Percentiles rank a stretch among this genome's conserved stretches.
These are phyloP conservation scores for Salix arbutifolia DNA, from an alignment of 345 rosid genomes.

Conservation along the genomic window DNA sequence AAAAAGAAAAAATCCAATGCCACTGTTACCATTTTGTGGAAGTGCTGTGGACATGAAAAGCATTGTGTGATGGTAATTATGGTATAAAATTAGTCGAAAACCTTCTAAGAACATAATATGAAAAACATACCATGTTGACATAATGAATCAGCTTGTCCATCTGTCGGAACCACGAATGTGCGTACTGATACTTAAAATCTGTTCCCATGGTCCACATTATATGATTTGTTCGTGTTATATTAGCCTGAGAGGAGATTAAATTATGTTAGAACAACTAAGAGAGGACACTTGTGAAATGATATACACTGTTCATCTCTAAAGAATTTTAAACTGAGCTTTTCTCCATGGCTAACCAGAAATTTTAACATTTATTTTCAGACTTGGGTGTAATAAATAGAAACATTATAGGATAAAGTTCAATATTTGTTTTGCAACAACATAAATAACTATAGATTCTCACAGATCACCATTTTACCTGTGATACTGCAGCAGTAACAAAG, in stretches of 20 bases:
- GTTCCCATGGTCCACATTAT: constrained; percentile 99
- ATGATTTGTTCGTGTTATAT: constrained; percentile 81
- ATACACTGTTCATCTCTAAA: constrained; percentile 5
- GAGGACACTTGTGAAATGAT: not conserved
- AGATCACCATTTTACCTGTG: constrained; percentile 51
- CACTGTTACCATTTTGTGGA: not conserved
- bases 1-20: too few relatives aligned
- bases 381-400: not conserved
- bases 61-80: not conserved
- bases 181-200: constrained; percentile 94
- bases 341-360: not conserved
- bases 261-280: constrained; percentile 5
- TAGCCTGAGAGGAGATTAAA: constrained; percentile 55
- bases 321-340: not conserved
- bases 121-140: constrained; percentile 71
- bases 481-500: constrained; percentile 87
- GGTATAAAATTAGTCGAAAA: not conserved
- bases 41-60: not conserved
- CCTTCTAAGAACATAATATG: not conserved
- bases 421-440: not conserved
- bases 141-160: constrained; percentile 97
- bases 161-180: constrained; percentile 82
- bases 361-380: not conserved
- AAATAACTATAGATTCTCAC: not conserved
- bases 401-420: not conserved